Base-by-base conservation (phyloP, 768 basidiomycete species). In the Pholiota conissans region DNA sequence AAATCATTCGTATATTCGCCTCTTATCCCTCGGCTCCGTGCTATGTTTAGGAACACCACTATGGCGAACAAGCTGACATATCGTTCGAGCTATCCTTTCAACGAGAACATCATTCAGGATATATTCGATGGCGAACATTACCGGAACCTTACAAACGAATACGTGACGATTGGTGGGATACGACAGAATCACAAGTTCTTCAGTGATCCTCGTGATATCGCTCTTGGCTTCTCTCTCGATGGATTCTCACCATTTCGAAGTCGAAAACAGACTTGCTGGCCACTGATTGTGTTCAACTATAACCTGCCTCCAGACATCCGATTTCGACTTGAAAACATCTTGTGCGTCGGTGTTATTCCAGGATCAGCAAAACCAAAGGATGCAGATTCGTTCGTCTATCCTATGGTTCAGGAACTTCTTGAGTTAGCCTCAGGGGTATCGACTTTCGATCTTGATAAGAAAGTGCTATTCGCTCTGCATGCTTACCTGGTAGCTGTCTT, bases 171-270 rank as follows among this genome's bases (percentile, higher is more conserved):
- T n/a, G 1, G 53, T 49, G 73, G 67, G 0, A 45, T 67, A 6
- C 28, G 35, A 8, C 61, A 64, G 0, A 18, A 39, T 0, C 65
- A 74, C 55, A 63, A 54, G 1, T 75, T 66, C 61, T 83, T 84
- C 55, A 61, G 64, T 0, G 70, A 71, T 22, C 40, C 27, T 0
- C 66, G 61, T 13, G 78, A 83, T 50, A 65, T 84, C 24, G 77
- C 79, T 0, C 66, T 83, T 3, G 73, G 70, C 0, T 49, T 81
- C 1, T 74, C 72, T 0, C 70, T 71, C 0, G 79, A 84, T 63
- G 75, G 80, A 0, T 79, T 79, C 59, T 58, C 66, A 0, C 69
- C 74, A 5, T 77, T 73, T 59, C 71, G 73, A 34, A 57, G 66
- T 0, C 64, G 67, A 0, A 64, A 64, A 2, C 57, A 65, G 6